phyloP scores from a whole-genome alignment of 2,329 filamentous ascomycete species.

The Hypoxylon sp. region DNA sequence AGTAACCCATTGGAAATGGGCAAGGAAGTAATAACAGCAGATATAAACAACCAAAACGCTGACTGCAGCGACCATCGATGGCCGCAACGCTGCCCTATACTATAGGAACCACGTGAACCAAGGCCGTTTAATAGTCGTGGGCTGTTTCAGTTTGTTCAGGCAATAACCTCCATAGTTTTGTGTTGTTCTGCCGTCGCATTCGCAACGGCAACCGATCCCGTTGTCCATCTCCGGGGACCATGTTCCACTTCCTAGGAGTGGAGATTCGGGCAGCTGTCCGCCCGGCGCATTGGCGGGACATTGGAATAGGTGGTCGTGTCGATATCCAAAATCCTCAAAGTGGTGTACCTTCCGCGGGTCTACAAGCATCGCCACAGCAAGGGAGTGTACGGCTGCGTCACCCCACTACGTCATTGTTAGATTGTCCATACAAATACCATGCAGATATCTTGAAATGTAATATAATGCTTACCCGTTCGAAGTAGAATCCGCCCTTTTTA shows the following conservation, averaged over 20 bases:
- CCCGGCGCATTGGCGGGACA: conserved; percentile 57
- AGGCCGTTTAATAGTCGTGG: conserved; percentile 52
- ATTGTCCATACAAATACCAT: neutral
- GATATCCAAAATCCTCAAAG: conserved; percentile 62
- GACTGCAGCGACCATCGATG: conserved; percentile 3
- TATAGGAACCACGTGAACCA: conserved; percentile 55
- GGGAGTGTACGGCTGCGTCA: conserved; percentile 62
- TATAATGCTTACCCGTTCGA: conserved; percentile 57
- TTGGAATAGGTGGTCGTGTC: conserved; percentile 56
- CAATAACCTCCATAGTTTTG: conserved; percentile 57
- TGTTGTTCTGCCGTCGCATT: conserved; percentile 56
- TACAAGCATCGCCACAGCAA: conserved; percentile 61
- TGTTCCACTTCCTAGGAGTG: conserved; percentile 50
- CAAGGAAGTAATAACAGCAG: conserved; percentile 27
- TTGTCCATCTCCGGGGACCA: conserved; percentile 54
- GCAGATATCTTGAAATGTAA: neutral
- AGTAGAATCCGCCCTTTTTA: conserved; percentile 61
- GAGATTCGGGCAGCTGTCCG: conserved; percentile 55
- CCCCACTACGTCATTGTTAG: conserved; percentile 57
- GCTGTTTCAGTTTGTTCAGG: conserved; percentile 58
- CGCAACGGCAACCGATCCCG: conserved; percentile 60
- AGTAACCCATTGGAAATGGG: conserved; percentile 12
- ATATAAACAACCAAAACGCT: conserved; percentile 28
- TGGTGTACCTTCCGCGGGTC: conserved; percentile 60
- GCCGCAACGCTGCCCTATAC: conserved; percentile 22